phyloP scores from a whole-genome alignment of 2,329 filamentous ascomycete genomes.

The Pseudodiploospora longispora region DNA sequence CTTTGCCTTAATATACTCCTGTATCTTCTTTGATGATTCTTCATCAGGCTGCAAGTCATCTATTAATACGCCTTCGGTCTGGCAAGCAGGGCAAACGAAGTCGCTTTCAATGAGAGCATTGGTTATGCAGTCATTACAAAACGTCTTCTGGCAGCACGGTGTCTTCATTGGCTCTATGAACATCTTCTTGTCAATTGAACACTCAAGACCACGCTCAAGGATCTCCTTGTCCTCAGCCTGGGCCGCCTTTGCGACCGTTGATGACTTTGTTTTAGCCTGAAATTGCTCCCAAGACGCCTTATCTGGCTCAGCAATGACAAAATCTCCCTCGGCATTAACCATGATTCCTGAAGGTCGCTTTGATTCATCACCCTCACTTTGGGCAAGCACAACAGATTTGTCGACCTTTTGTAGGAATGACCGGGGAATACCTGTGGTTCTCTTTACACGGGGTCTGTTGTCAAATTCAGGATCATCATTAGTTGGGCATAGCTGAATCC shows the following conservation, averaged over 20 bases:
- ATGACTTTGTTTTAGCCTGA: constrained; percentile 86
- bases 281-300: constrained; percentile 95
- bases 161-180: constrained; percentile 99
- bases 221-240: constrained; percentile 76
- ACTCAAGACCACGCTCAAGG: constrained; percentile 81
- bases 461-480: constrained; percentile 97
- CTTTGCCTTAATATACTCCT: constrained; percentile 59
- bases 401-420: constrained; percentile 95
- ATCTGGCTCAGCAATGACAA: constrained; percentile 92
- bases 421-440: constrained; percentile 91
- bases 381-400: constrained; percentile 68
- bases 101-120: constrained; percentile 98
- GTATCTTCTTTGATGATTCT: constrained; percentile 69
- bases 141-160: constrained; percentile 95
- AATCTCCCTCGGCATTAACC: constrained; percentile 96
- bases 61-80: constrained; percentile 83
- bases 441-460: constrained; percentile 85
- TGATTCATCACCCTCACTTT: constrained; percentile 71
- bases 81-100: constrained; percentile 88
- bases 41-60: constrained; percentile 83
- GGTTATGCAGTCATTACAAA: constrained; percentile 99
- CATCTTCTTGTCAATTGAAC: constrained; percentile 93
- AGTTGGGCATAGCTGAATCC: constrained; percentile 97
- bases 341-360: constrained; percentile 86
- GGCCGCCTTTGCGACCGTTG: constrained; percentile 64